Evolutionary conservation across 73 alveolate species (phyloP), one percentile per base, ranked within the genome.

Genomic region (Halteria grandinella): DNA sequence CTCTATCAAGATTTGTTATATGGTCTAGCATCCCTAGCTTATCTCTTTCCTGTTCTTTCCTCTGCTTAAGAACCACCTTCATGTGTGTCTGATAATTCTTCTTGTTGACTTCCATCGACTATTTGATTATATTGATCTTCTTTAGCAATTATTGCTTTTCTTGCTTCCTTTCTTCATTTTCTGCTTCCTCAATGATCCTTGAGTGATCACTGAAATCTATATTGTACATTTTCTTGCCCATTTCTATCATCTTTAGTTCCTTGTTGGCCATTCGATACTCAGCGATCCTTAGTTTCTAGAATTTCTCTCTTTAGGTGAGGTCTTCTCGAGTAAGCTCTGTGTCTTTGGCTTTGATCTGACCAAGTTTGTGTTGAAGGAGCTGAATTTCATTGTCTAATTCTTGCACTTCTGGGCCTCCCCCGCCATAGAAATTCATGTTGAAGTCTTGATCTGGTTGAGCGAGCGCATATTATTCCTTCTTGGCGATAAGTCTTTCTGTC

Each of bases 221-320:
- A 11, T 54, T 39, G 36, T 57, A 57, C 31, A 57, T 3, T 18
- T 31, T 57, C 54, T 57, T 17, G 10, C 55, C 74, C 18, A 33
- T 57, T 17, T 27, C 54, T 17, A 57, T 57, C 74, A 57, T 57
- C 28, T 54, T 57, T 33, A 12, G 18, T 39, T 57, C 74, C 18
- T 57, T 57, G n/a, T 57, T 39, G 6, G 31, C 33, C 74, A 57
- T 57, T 20, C 17, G 31, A 12, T 27, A 3, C 23, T 57, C 74
- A 17, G 6, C 15, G 3, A 3, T 18, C 14, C 6, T n/a, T 39
- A 57, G 15, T 27, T 7, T 3, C 18, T 27, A 12, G 5, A 5
- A 3, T 20, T 57, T 28, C 25, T 57, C 74, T 8, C 36, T 57
- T 29, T 33, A 25, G 14, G 14, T 11, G n/a, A 29, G 12, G 14